Percentiles rank a stretch among this genome's conserved stretches.
These are phyloP conservation scores for Exserohilum turcica DNA, from an alignment of 2,329 filamentous ascomycete genomes.

Conservation along the genomic window DNA sequence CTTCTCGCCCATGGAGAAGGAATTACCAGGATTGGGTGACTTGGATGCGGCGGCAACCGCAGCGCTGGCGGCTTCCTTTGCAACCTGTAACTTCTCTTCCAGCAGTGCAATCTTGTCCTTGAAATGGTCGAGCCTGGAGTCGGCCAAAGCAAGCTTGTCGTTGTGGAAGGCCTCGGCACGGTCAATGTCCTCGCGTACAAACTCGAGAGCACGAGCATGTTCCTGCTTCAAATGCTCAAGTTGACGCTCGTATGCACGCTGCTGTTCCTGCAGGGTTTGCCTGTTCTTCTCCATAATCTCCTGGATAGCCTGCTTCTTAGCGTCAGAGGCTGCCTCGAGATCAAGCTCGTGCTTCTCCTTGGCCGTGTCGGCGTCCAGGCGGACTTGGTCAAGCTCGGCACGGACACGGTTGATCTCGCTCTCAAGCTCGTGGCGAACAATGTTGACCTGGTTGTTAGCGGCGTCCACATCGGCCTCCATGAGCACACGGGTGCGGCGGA, in stretches of 20 bases:
- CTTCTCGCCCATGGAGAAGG: constrained; percentile 64
- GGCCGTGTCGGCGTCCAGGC: constrained; percentile 77
- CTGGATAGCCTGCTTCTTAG: constrained; percentile 64
- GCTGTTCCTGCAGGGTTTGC: constrained; percentile 60
- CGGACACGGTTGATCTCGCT: constrained; percentile 75
- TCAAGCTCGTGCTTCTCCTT: constrained; percentile 83
- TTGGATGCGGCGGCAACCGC: constrained; percentile 72
- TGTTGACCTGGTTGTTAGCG: constrained; percentile 84
- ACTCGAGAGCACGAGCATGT: constrained; percentile 68
- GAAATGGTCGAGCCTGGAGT: constrained; percentile 82
- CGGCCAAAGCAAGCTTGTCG: constrained; percentile 79
- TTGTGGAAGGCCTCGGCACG: constrained; percentile 78
- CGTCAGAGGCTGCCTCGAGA: constrained; percentile 77
- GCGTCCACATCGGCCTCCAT: constrained; percentile 82
- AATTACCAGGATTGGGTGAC: constrained; percentile 51
- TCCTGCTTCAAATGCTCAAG: constrained; percentile 58
- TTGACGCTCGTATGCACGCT: constrained; percentile 44
- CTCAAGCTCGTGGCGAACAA: constrained; percentile 80
- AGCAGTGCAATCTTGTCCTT: constrained; percentile 84
- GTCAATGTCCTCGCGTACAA: constrained; percentile 79
- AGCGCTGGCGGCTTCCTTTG: constrained; percentile 82
- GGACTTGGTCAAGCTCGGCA: constrained; percentile 75
- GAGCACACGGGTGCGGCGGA: constrained; percentile 77
- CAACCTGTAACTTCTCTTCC: constrained; percentile 88
- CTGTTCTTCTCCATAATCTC: constrained; percentile 61